Evolutionary conservation across 2,329 filamentous ascomycete species (phyloP), one percentile per base, ranked within the genome.

Genomic region (Pseudopyricularia cyperi): DNA sequence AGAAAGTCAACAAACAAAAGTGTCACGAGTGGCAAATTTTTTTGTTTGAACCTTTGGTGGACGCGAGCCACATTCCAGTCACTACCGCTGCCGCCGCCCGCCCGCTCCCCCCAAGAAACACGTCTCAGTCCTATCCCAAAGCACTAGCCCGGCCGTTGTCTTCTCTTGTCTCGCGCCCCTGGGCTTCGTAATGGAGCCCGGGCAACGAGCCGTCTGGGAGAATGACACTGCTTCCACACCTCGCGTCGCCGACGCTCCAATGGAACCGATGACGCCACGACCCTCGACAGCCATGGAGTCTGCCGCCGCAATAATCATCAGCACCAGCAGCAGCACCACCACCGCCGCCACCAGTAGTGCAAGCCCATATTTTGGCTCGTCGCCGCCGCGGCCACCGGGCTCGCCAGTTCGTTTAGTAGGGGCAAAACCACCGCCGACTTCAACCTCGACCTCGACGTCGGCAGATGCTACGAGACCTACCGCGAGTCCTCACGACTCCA

Each of bases 401-500:
- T 22, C 37, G 37, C 17, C 37, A 19, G 37, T 12, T 19, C 8
- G 37, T 15, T 19, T 42, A 42, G n/a, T 19, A 42, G 37, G 37
- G 17, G 37, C 17, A 19, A 12, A 42, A n/a, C n/a, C n/a, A 19
- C n/a, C 17, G 37, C 37, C 37, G 22, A 11, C 7, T 11, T 9
- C 37, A 11, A 19, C 17, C 7, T 42, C 37, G 17, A 22, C 37
- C 7, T n/a, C 8, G 37, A 22, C 8, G 7, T 19, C 37, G 37
- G 22, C 12, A 8, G 8, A 19, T 42, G 37, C 37, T 42, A 42
- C 32, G 35, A 47, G 17, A 15, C n/a, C n/a, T n/a, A 53, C 37
- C 19, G 28, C 35, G 26, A 48, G 3, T 5, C 63, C 65, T 7
- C 69, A 71, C 57, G 80, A 84, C 63, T 85, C 82, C 1, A 82